A percentile compares a stretch with the other conserved stretches of the same genome.
phyloP scores from a whole-genome alignment of 441 rosid genomes.

The Adansonia rubrostipa region DNA sequence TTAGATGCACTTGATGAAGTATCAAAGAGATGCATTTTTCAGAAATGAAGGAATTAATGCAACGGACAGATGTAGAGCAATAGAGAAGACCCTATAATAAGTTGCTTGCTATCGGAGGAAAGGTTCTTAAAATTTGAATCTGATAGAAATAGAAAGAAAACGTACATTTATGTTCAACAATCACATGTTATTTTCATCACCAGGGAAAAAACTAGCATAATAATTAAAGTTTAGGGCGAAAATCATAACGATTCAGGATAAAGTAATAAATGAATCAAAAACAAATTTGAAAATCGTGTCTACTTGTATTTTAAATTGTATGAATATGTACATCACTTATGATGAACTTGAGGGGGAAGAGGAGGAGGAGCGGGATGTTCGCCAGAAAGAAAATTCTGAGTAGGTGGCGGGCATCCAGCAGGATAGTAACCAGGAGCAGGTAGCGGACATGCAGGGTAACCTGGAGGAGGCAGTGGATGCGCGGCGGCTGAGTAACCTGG shows the following conservation, averaged over 20 bases:
- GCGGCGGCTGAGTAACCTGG: not conserved
- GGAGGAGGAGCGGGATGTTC: slow-evolving; percentile 15
- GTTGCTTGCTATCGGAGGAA: too few species aligned
- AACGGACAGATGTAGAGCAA: too few species aligned
- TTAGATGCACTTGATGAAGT: not conserved
- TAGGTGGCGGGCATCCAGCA: slow-evolving; percentile 30
- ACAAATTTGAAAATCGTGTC: not conserved
- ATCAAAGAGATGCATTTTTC: not conserved
- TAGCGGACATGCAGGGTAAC: slow-evolving; percentile 5
- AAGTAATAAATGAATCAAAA: not conserved
- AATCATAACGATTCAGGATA: too few species aligned
- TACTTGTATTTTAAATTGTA: not conserved
- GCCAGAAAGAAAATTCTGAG: not conserved
- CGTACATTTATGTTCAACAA: not conserved
- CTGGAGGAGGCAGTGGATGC: slow-evolving; percentile 30
- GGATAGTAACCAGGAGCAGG: slow-evolving; percentile 5
- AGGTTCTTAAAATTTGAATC: not conserved
- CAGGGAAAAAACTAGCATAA: not conserved
- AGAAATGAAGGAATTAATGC: too few species aligned
- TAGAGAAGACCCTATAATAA: too few species aligned
- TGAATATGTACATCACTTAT: not conserved
- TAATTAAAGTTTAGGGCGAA: not conserved
- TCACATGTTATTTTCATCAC: not conserved
- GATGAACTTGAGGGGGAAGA: slow-evolving; percentile 12
- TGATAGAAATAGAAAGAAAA: not conserved